Base-by-base conservation (phyloP, 139 green algal genomes). In the Pseudopediastrum boryanum region DNA sequence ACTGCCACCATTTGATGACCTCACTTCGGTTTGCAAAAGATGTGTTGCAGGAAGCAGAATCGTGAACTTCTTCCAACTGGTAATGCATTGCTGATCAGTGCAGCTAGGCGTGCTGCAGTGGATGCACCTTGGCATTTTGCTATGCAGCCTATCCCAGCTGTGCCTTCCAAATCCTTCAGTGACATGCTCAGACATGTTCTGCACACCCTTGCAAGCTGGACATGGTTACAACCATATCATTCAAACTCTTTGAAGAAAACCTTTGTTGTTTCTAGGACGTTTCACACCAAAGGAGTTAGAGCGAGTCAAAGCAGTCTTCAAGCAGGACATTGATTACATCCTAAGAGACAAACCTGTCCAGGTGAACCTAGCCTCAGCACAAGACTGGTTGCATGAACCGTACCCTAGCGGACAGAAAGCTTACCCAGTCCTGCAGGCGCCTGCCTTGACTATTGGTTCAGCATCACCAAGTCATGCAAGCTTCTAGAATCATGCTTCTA, bases 241-340 rank as follows among this genome's bases (percentile, higher is more conserved):
- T 21, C 16, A 27, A 33, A 43, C 63, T 71, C 21, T 19, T 12
- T 21, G 63, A 10, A 31, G 12, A 42, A 31, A 43, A 7, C 27
- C 43, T 21, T 31, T 36, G 9, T 29, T 64, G 50, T 50, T 33
- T 31, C 31, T 61, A 85, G 81, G 61, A 27, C 39, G 19, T 9
- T 80, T 85, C 67, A 83, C 44, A 23, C 74, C 58, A 2, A 71
- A 56, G 19, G 59, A 76, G 36, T 29, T 85, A 19, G 39, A 76
- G 12, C 54, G 54, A 0, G 33, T 85, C 19, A 69, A 76, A 52
- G 6, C 31, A 19, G 10, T 4, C 3, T 82, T 77, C 75, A 85
- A 85, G 59, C 42, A 42, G 61, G 51, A n/a, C 25, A 46, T 85
- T 16, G 69, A 83, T 35, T 72, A 73, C 39, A 69, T 42, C 10